These are phyloP conservation scores for Eucalyptus tenuipes DNA, from an alignment of 345 rosid genomes.

Conservation along the genomic window DNA sequence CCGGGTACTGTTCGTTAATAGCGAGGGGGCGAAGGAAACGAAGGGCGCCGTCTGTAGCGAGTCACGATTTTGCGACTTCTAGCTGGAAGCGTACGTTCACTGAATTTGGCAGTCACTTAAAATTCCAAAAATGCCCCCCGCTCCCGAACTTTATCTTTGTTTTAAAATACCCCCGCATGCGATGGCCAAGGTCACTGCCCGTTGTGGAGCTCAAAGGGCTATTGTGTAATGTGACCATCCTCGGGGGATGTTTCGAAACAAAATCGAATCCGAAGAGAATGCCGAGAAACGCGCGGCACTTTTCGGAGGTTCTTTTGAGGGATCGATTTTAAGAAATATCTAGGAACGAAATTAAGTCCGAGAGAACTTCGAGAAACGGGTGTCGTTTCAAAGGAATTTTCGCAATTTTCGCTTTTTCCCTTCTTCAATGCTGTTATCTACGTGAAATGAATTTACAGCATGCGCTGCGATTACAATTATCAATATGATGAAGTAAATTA, in stretches of 20 bases:
- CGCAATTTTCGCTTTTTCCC: neutral
- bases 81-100: neutral
- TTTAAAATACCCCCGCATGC: neutral
- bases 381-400: neutral
- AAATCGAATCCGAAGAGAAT: fast-evolving
- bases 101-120: neutral
- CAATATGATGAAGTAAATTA: neutral
- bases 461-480: neutral
- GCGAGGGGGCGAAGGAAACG: neutral
- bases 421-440: neutral
- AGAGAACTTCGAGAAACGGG: neutral
- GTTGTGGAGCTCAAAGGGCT: neutral
- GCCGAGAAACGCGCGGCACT: neutral
- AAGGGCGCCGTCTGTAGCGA: neutral
- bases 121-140: neutral
- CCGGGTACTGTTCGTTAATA: neutral
- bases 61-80: neutral
- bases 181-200: neutral
- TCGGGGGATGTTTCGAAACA: neutral
- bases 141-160: neutral
- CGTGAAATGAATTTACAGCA: neutral
- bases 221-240: neutral
- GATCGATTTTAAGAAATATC: neutral
- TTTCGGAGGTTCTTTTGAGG: neutral
- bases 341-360: neutral